Evolutionary conservation across 495 filamentous ascomycete species (phyloP), one percentile per base, ranked within the genome.

Genomic region (Filosporella fistucella): DNA sequence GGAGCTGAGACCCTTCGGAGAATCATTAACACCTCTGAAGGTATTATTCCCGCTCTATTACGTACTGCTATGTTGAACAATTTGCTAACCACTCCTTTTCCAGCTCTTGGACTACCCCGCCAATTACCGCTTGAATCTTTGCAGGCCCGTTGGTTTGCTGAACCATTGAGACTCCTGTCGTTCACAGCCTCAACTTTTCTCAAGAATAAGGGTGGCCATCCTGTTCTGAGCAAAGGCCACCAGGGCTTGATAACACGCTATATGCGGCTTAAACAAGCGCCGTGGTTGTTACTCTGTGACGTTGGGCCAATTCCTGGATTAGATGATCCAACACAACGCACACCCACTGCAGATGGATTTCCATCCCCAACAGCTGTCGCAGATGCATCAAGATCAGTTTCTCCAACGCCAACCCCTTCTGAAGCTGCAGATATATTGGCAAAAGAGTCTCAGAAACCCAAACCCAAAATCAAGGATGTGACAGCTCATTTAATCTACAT

Each of bases 111-210:
- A 45, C 71, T 97, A 42, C 89, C 91, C 21, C 80, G 79, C n/a
- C 75, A 84, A 26, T 72, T 96, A 16, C 94, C 94, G 6, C 69
- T 82, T 18, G 69, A 78, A 29, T 68, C 75, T 18, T 71, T 96
- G 7, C 88, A 93, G 55, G 82, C 81, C 12, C 77, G 93, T n/a
- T 99, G 93, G 93, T 91, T 89, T 66, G 84, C 88, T 1, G 93
- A 99, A 54, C 91, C 93, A 17, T 70, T 97, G 2, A 86, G 89
- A 44, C 74, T 94, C 43, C 70, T 99, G 1, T 78, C 80, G 1
- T 71, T 96, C 23, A 70, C 79, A 18, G 68, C 72, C 5, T 73
- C 72, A 0, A 74, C 77, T 0, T 99, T 97, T 55, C 72, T 86
- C 35, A 74, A 73, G 29, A 97, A 96, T 62, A 75, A 77, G 34